Conservation (phyloP, 2,329 filamentous ascomycete genomes). For the Trichoderma sp. region DNA sequence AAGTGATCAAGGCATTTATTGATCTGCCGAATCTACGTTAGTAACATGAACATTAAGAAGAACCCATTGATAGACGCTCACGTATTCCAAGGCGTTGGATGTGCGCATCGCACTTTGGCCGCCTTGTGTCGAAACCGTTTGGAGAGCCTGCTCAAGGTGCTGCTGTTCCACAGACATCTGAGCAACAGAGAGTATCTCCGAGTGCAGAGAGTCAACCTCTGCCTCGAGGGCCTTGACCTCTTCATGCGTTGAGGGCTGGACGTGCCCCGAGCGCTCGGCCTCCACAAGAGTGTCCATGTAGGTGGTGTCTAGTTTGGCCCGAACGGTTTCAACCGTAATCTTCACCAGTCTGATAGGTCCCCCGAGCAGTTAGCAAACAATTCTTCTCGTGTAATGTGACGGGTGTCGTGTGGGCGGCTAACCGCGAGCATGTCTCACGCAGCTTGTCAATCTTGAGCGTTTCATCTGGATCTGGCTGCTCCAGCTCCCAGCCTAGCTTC, state of each 20-base stretch:
- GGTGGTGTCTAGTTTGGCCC: conserved; percentile 57
- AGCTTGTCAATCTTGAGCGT: conserved; percentile 57
- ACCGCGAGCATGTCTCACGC: conserved; percentile 60
- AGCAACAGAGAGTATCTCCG: conserved; percentile 68
- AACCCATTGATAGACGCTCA: conserved; percentile 37
- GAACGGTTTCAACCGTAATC: conserved; percentile 56
- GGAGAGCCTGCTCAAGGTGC: conserved; percentile 62
- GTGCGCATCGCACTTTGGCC: conserved; percentile 49
- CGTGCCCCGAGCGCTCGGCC: conserved; percentile 34
- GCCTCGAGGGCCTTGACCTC: conserved; percentile 57
- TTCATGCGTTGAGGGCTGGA: conserved; percentile 35
- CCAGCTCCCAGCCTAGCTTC: conserved; percentile 64
- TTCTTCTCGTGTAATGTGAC: background rate
- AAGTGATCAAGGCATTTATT: conserved; percentile 55
- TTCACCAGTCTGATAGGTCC: conserved; percentile 53
- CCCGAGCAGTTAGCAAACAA: conserved; percentile 23
- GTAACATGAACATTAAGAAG: background rate
- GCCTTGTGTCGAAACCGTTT: conserved; percentile 46
- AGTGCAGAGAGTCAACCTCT: conserved; percentile 69
- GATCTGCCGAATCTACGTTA: conserved; percentile 42
- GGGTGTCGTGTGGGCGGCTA: conserved; percentile 21
- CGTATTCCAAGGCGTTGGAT: conserved; percentile 53
- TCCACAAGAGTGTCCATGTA: conserved; percentile 51
- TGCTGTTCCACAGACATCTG: conserved; percentile 72
- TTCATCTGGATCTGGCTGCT: conserved; percentile 54